Conservation (phyloP, 805 yeast genomes). For the Cyberlindnera bimundalis region DNA sequence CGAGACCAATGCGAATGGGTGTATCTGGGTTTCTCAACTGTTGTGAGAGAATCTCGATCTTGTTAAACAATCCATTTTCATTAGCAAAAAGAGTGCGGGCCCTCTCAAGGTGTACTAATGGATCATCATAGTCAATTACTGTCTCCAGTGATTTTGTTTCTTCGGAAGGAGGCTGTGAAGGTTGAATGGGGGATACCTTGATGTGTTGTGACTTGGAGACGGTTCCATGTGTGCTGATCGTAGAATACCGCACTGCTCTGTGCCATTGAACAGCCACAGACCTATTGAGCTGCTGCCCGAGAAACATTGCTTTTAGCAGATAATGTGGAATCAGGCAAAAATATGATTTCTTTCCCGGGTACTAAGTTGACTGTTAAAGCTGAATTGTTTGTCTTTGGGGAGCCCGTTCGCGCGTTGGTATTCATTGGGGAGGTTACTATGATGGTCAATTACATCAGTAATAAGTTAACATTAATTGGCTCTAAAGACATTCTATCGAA, state of each 20-base stretch:
- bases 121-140: slow-evolving; percentile 10
- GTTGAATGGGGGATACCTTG: background rate
- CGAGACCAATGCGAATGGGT: slow-evolving; percentile 30
- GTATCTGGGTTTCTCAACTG: slow-evolving; percentile 13
- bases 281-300: background rate
- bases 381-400: no score
- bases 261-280: slow-evolving; percentile 2
- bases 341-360: no score
- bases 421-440: no score
- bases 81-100: slow-evolving; percentile 23
- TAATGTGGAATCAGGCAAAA: no score
- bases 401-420: no score
- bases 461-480: no score
- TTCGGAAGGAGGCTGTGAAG: background rate
- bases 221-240: slow-evolving; percentile 6
- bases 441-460: no score
- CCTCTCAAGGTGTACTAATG: slow-evolving; percentile 13
- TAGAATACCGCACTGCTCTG: slow-evolving; percentile 4
- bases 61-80: slow-evolving; percentile 25
- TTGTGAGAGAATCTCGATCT: slow-evolving; percentile 24
- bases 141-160: background rate
- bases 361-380: no score
- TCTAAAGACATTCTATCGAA: no score
- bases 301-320: background rate
- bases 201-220: slow-evolving; percentile 1